These are phyloP conservation scores for Aegle marmelos DNA, from an alignment of 345 rosid genomes.

Conservation along the genomic window DNA sequence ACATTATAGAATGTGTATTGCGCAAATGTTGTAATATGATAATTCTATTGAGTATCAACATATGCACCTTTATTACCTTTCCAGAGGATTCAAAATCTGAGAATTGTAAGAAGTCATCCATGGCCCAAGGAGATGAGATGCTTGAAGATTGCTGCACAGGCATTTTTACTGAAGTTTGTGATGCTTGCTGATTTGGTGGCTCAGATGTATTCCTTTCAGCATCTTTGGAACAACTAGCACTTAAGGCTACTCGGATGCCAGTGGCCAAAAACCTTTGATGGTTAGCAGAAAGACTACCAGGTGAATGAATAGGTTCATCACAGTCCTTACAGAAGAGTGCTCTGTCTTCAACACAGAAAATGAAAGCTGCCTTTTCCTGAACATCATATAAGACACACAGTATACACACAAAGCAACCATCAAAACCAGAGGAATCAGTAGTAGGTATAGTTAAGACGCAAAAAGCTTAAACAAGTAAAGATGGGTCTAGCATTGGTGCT, in stretches of 20 bases:
- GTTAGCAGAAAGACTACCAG: conserved; percentile 75
- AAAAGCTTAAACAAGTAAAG: neutral
- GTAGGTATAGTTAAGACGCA: neutral
- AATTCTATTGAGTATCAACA: neutral
- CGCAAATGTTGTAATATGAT: neutral
- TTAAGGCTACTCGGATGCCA: conserved; percentile 80
- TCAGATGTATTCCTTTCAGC: conserved; percentile 41
- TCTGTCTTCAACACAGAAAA: conserved; percentile 96
- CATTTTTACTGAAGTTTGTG: conserved; percentile 35
- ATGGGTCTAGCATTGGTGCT: neutral
- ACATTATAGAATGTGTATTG: neutral
- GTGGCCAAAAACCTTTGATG: conserved; percentile 93
- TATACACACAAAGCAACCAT: neutral
- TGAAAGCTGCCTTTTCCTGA: conserved; percentile 94
- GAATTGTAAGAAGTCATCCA: conserved; percentile 72
- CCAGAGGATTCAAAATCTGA: conserved; percentile 59
- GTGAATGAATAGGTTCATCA: conserved; percentile 73
- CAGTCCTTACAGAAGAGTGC: conserved; percentile 90
- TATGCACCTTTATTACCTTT: conserved; percentile 47
- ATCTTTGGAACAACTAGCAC: conserved; percentile 53
- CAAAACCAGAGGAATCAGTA: neutral
- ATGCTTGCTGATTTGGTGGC: conserved; percentile 60
- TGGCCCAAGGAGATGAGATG: conserved; percentile 59
- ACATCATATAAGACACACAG: neutral
- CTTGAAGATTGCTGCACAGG: conserved; percentile 44